A percentile compares a stretch with the other conserved stretches of the same genome.
Evolutionary conservation across 2,329 filamentous ascomycete genomes (phyloP).

Genomic region (Bipolaris oryzae): DNA sequence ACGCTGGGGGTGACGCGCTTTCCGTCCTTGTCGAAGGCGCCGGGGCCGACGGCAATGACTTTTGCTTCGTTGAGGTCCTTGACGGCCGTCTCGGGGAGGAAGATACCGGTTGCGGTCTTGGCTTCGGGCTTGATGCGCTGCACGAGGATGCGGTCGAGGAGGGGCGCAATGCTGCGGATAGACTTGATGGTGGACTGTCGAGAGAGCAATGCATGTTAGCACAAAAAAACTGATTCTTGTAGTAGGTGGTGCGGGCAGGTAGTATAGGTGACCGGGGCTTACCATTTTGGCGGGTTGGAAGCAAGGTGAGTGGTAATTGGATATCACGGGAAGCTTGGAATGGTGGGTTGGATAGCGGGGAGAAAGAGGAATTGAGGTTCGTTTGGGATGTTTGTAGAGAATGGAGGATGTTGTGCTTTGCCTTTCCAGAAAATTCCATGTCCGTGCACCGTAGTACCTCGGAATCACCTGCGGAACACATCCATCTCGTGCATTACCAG

Average conservation of each 20-base stretch:
- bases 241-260: not conserved
- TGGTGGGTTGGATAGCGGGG: conserved; percentile 13
- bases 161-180: conserved; percentile 91
- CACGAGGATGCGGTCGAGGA: conserved; percentile 96
- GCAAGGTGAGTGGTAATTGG: conserved; percentile 14
- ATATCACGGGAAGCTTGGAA: conserved; percentile 23
- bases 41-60: conserved; percentile 93
- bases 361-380: conserved; percentile 15
- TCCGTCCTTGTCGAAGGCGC: conserved; percentile 84
- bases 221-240: not conserved
- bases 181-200: conserved; percentile 74
- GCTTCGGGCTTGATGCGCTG: conserved; percentile 97
- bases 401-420: conserved; percentile 13
- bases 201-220: not conserved
- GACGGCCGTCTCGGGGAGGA: conserved; percentile 93
- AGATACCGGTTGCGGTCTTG: conserved; percentile 96
- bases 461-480: conserved; percentile 16
- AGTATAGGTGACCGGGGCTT: conserved; percentile 5
- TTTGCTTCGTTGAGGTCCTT: conserved; percentile 99
- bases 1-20: conserved; percentile 88
- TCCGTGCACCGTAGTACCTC: conserved; percentile 22
- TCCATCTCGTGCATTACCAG: conserved; percentile 16
- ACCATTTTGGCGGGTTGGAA: conserved; percentile 25
- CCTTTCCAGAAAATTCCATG: conserved; percentile 26
- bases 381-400: conserved; percentile 4